Evolutionary conservation across 2,329 filamentous ascomycete species (phyloP), one percentile per base, ranked within the genome.

Genomic region (Sporothrix variecibatus): DNA sequence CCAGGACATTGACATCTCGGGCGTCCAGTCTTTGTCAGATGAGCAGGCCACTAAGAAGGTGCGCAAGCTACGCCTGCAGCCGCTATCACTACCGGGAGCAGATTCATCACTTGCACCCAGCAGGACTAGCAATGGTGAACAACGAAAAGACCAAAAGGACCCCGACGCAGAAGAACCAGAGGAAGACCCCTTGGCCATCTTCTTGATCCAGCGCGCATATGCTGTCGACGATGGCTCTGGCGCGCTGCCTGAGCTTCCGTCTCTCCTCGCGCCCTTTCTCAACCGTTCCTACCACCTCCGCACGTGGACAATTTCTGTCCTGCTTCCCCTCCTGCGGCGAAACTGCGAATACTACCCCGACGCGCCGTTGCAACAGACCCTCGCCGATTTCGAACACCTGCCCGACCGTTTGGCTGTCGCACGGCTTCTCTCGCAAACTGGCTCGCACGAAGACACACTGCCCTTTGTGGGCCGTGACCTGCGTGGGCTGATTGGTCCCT

Each of bases 211-310:
- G 76, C 88, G 93, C 74, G 87, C 92, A 6, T 87, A 92, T 78
- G 87, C 87, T 51, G 90, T 95, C 76, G 92, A 95, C 79, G 83
- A 89, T 71, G 88, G 93, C 80, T 91, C 92, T 0, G 93, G 93
- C n/a, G 83, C 94, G 75, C 84, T 95, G 26, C 85, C 86, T n/a
- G 87, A 92, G 76, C 80, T 94, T 0, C 90, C 91, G 0, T 85
- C 86, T n/a, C 84, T 95, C 40, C 83, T 94, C 23, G 83, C 86
- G 28, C 92, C 93, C 0, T 95, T 94, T 79, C 83, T 94, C 20
- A 83, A 88, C 68, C 86, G 88, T 74, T 87, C 88, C 51, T 85
- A 88, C 9, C 88, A 85, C 73, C 84, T 95, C 51, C 87, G 89
- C 69, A 88, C 85, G 0, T 94, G 93, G 92, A 87, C 90, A 79